Conservation (phyloP, 129 eudicot species). For the Cynara cardunculus region DNA sequence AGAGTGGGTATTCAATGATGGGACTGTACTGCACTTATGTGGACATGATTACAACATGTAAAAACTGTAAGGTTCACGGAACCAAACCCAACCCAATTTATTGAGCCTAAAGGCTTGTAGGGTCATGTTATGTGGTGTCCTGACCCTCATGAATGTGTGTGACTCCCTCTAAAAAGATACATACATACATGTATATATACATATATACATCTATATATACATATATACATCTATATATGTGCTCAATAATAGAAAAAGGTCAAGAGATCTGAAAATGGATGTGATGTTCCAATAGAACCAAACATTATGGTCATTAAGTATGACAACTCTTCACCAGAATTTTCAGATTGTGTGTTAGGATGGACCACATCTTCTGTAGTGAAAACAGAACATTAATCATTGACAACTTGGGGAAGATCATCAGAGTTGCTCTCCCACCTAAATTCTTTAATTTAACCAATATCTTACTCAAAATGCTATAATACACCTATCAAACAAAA, state of each 20-base stretch:
- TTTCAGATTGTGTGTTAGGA: constrained; percentile 9
- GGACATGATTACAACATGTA: constrained; percentile 4
- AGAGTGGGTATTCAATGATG: not conserved
- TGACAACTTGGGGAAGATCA: constrained; percentile 3
- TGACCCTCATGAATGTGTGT: constrained; percentile 16
- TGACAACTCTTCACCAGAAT: constrained; percentile 27
- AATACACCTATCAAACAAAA: not conserved
- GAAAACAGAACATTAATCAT: constrained; percentile 23
- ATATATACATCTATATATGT: not conserved
- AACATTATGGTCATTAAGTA: constrained; percentile 20
- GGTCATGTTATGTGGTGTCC: constrained; percentile 8
- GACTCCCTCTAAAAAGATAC: not conserved
- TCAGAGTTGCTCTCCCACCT: not conserved
- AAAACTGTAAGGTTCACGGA: constrained; percentile 1
- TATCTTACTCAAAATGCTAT: not conserved
- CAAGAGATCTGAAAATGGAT: constrained; percentile 21
- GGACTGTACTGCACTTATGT: not conserved
- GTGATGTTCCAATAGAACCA: constrained; percentile 30
- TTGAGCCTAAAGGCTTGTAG: constrained; percentile 13
- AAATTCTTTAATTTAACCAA: not conserved
- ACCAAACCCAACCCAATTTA: not conserved
- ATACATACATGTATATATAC: not conserved
- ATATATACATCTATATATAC: not conserved
- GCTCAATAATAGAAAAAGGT: constrained; percentile 5
- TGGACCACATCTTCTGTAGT: constrained; percentile 26